Percentiles rank a stretch among this genome's conserved stretches.
phyloP scores from a whole-genome alignment of 345 rosid species.

The Moricandia arvensis region DNA sequence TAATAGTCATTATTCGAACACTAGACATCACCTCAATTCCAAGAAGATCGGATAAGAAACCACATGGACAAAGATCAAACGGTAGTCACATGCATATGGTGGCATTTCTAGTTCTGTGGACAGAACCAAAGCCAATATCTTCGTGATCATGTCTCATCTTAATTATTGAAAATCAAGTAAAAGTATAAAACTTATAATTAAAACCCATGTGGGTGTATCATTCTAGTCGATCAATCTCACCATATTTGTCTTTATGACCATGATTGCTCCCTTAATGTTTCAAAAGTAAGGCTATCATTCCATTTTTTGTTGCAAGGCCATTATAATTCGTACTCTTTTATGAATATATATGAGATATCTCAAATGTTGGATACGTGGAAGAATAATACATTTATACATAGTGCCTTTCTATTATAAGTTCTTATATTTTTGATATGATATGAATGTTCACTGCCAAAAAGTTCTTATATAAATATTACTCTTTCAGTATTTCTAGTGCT shows the following conservation, averaged over 20 bases:
- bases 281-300: not conserved
- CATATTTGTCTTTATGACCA: not conserved
- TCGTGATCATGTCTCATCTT: constrained; percentile 28
- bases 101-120: constrained; percentile 27
- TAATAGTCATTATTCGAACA: not conserved
- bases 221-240: constrained; percentile 11
- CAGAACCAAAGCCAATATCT: constrained; percentile 27
- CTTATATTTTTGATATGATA: not conserved
- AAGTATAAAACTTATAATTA: not conserved
- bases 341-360: not conserved
- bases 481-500: not conserved
- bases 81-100: constrained; percentile 27
- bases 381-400: not conserved
- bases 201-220: constrained; percentile 29
- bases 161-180: not conserved
- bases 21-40: not conserved
- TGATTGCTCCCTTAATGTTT: not conserved
- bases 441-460: not conserved
- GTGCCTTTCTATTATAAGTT: not conserved
- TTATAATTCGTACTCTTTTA: not conserved
- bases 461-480: not conserved
- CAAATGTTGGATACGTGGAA: not conserved
- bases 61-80: constrained; percentile 33
- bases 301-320: not conserved
- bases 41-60: constrained; percentile 35